Evolutionary conservation across 2,329 filamentous ascomycete genomes (phyloP).

Genomic region (Diaporthe amygdali): DNA sequence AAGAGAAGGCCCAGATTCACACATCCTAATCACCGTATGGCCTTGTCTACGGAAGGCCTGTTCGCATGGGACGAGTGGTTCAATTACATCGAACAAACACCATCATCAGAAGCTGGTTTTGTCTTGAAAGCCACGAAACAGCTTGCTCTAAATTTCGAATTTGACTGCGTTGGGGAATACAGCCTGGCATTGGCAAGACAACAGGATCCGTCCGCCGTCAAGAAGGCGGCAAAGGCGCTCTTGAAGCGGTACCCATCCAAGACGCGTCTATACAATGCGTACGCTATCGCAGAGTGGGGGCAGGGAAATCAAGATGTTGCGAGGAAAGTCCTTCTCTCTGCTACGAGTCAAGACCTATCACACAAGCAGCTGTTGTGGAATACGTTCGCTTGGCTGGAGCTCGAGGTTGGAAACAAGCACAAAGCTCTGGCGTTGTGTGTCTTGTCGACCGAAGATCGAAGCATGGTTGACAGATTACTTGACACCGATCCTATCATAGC

Average conservation of each 20-base stretch:
- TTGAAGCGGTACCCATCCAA: constrained; percentile 72
- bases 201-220: constrained; percentile 59
- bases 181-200: constrained; percentile 69
- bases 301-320: constrained; percentile 63
- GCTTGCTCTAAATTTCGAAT: constrained; percentile 51
- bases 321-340: constrained; percentile 69
- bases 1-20: constrained; percentile 32
- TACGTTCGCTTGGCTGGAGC: constrained; percentile 71
- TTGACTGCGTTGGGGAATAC: constrained; percentile 69
- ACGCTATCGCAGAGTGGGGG: constrained; percentile 72
- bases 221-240: constrained; percentile 74
- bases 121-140: constrained; percentile 60
- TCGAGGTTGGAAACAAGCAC: constrained; percentile 47
- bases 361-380: constrained; percentile 59
- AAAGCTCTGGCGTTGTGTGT: constrained; percentile 47
- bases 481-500: constrained; percentile 3
- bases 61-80: constrained; percentile 57
- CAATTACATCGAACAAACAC: constrained; percentile 38
- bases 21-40: constrained; percentile 35
- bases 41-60: constrained; percentile 54
- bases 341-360: constrained; percentile 55
- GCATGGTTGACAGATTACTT: constrained; percentile 14
- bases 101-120: constrained; percentile 49
- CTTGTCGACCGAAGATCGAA: constrained; percentile 37
- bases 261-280: constrained; percentile 76